Evolutionary conservation across 805 yeast species (phyloP), one percentile per base, ranked within the genome.

Genomic region (Lipomyces yamanashiensis): DNA sequence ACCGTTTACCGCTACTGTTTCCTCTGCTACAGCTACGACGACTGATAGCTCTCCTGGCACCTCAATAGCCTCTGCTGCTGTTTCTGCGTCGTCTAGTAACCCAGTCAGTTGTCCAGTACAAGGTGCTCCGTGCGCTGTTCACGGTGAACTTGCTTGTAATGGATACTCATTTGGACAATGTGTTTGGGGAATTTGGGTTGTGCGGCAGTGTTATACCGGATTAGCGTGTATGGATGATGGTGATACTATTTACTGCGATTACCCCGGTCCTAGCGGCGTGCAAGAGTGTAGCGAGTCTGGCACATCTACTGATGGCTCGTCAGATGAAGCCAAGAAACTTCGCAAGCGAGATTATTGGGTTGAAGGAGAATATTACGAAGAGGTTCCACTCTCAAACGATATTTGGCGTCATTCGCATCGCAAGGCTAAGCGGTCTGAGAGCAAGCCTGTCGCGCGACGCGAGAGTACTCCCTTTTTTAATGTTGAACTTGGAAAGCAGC

Each of bases 391-490:
- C 2, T 51, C 54, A 45, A 19, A 51, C 19, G 54, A 51, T 19
- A 51, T 51, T 9, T 54, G 50, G 50, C 40, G 33, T 10, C 54
- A 43, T 13, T n/a, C 40, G 28, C 39, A 45, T 21, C 33, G 51
- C 9, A 13, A 19, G 37, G 13, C 49, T 1, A 48, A 34, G 23
- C 49, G 54, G 75, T 75, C 17, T 19, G 45, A 70, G 21, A 37
- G 21, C 2, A 23, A n/a, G 21, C 21, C 7, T n/a, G 10, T 36
- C 9, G 85, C 85, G n/a, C 83, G 79, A 65, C 75, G 79, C 54
- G 80, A 81, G 67, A 36, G 49, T 8, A 48, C 57, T 13, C 59
- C 58, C 1, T 56, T 64, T n/a, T 61, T 48, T 37, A 23, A 53
- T 33, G 59, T 54, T 17, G 66, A 50, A 8, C n/a, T 61, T 6